Conservation (phyloP, 192 early-diverging fungal genomes). For the Kappamyces sp. region DNA sequence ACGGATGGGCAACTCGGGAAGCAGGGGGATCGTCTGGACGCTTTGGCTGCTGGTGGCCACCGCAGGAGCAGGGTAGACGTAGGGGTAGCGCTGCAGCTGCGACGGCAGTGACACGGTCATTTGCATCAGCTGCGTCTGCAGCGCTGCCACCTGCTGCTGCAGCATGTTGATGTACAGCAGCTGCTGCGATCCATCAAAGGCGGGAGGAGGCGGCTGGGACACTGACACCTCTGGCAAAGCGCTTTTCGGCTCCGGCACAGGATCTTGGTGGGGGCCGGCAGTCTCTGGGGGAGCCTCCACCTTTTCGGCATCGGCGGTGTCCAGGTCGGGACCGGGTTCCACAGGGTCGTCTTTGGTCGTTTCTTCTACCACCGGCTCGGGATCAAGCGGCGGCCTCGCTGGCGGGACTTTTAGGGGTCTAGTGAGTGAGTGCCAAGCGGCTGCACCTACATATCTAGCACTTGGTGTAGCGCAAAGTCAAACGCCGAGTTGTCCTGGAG, state of each 20-base stretch:
- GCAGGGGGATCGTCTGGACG: no score
- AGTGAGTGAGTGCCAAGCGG: background rate
- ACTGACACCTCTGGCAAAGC: background rate
- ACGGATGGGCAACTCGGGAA: no score
- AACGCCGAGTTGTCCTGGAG: background rate
- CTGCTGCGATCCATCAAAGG: slow-evolving; percentile 3
- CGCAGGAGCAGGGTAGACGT: no score
- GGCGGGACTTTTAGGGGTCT: background rate
- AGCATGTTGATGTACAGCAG: slow-evolving; percentile 8
- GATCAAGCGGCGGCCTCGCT: background rate
- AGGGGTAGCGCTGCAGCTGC: background rate
- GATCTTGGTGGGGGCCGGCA: background rate
- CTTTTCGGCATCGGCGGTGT: background rate
- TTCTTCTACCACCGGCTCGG: background rate
- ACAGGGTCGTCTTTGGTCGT: background rate
- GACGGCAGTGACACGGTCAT: background rate
- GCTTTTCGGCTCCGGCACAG: background rate
- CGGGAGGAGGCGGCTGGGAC: background rate
- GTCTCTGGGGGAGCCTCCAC: background rate
- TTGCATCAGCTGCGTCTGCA: background rate
- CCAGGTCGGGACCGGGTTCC: background rate
- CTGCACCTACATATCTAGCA: slow-evolving; percentile 1
- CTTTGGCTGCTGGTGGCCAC: no score
- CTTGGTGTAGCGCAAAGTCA: background rate
- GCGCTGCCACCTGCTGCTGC: background rate